Percentiles rank a stretch among this genome's conserved stretches.
These are phyloP conservation scores for Geotrichum phurueaensis DNA, from an alignment of 1,139 yeast genomes.

Conservation along the genomic window DNA sequence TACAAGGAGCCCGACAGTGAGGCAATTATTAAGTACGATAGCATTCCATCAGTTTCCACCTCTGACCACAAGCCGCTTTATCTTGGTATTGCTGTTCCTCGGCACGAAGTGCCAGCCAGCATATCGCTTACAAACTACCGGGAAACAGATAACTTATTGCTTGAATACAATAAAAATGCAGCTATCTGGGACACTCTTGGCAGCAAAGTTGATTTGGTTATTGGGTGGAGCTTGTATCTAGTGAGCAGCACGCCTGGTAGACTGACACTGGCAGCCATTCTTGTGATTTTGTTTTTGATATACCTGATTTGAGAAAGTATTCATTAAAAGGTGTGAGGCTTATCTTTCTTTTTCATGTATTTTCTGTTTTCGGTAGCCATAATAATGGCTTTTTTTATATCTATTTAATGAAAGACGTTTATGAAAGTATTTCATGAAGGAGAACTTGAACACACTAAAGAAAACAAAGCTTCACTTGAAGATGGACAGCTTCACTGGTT, in stretches of 20 bases:
- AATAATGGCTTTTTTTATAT: background rate
- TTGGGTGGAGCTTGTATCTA: conserved; percentile 10
- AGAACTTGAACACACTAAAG: too few relatives aligned
- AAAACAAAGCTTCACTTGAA: too few relatives aligned
- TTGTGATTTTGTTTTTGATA: conserved; percentile 1
- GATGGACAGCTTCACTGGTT: too few relatives aligned
- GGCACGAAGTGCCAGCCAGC: conserved; percentile 38
- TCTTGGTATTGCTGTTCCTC: conserved; percentile 43
- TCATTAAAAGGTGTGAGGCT: conserved; percentile 1
- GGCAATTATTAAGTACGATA: conserved; percentile 37
- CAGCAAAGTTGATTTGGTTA: conserved; percentile 6
- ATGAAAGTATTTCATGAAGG: too few relatives aligned
- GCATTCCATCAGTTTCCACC: conserved; percentile 40
- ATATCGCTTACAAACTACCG: background rate
- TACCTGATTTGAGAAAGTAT: background rate
- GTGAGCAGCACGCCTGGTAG: conserved; percentile 21
- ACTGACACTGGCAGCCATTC: background rate
- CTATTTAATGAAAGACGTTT: too few relatives aligned
- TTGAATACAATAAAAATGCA: conserved; percentile 3
- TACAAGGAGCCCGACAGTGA: conserved; percentile 33
- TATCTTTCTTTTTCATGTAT: background rate
- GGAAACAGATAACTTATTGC: conserved; percentile 5
- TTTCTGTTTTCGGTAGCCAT: background rate
- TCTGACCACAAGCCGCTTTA: conserved; percentile 47
- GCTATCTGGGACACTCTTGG: conserved; percentile 2